These are phyloP conservation scores for Rhizoctonia solani DNA, from an alignment of 1,284 basidiomycete genomes.

Conservation along the genomic window DNA sequence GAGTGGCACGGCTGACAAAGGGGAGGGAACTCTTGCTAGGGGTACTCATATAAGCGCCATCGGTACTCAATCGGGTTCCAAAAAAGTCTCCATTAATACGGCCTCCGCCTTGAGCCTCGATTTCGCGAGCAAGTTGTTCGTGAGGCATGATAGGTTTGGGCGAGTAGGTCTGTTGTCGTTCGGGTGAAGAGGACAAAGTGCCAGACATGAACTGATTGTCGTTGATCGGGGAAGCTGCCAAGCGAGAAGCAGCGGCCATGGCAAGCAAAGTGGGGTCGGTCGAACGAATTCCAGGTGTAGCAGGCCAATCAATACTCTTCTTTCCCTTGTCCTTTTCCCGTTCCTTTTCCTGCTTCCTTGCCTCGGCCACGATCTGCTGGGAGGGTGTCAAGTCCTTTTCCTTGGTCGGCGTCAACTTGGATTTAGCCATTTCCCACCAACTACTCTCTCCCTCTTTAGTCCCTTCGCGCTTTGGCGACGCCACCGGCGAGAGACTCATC, in stretches of 20 bases:
- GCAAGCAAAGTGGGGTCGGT: constrained; percentile 57
- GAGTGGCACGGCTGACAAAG: constrained; percentile 24
- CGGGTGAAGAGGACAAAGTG: constrained; percentile 48
- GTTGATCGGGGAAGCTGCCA: constrained; percentile 44
- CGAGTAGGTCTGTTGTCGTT: constrained; percentile 57
- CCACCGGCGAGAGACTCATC: constrained; percentile 51
- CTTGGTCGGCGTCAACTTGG: constrained; percentile 69
- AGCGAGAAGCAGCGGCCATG: constrained; percentile 43
- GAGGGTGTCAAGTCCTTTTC: constrained; percentile 69
- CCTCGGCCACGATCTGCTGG: constrained; percentile 73
- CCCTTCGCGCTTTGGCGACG: constrained; percentile 54
- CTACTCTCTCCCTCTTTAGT: constrained; percentile 63
- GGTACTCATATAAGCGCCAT: constrained; percentile 36
- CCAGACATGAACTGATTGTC: constrained; percentile 48
- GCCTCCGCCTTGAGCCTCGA: constrained; percentile 31
- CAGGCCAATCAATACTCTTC: constrained; percentile 57
- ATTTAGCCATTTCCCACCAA: constrained; percentile 51
- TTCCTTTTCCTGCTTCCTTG: constrained; percentile 65
- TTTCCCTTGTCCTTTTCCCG: too few relatives aligned
- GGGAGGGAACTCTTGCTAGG: constrained; percentile 40
- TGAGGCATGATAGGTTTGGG: constrained; percentile 52
- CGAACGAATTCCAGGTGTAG: constrained; percentile 46
- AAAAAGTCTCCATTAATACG: constrained; percentile 17
- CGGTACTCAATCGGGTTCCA: constrained; percentile 18
- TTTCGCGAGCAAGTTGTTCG: constrained; percentile 33